A percentile compares a stretch with the other conserved stretches of the same genome.
These are phyloP conservation scores for Xylariaceae sp. DNA, from an alignment of 2,329 filamentous ascomycete genomes.

Conservation along the genomic window DNA sequence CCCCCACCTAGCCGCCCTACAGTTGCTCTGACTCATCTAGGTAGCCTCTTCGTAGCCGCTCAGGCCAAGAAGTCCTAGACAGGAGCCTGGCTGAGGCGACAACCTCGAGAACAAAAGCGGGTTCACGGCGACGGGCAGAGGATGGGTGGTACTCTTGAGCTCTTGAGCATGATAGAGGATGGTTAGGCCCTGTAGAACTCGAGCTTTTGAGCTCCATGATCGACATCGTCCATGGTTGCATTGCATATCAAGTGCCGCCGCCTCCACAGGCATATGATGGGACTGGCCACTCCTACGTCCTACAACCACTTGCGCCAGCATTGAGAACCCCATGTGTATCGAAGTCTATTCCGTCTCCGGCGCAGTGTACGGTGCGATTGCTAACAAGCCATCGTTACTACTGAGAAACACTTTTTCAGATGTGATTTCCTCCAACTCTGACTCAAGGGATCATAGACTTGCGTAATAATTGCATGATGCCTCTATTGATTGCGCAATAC, in stretches of 20 bases:
- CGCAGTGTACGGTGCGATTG: too few species aligned
- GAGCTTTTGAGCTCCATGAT: slow-evolving; percentile 9
- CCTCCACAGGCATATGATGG: slow-evolving; percentile 18
- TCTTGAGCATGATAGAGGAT: slow-evolving; percentile 3
- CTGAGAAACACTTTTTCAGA: too few species aligned
- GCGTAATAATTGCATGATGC: too few species aligned
- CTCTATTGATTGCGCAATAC: too few species aligned
- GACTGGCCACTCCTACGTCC: slow-evolving; percentile 8
- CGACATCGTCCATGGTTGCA: slow-evolving; percentile 17
- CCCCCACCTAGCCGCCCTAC: too few species aligned
- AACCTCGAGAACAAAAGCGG: not conserved
- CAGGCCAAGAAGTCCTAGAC: not conserved
- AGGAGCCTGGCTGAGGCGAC: not conserved
- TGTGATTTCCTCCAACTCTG: too few species aligned
- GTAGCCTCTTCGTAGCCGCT: slow-evolving; percentile 1
- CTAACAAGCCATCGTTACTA: too few species aligned
- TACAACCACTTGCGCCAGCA: not conserved
- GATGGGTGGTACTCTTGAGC: not conserved
- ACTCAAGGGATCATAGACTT: too few species aligned
- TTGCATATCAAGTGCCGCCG: slow-evolving; percentile 16
- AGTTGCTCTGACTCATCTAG: too few species aligned
- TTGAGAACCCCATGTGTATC: slow-evolving; percentile 10
- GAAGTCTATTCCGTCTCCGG: slow-evolving; percentile 7
- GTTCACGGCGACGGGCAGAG: slow-evolving; percentile 1
- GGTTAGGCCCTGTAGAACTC: slow-evolving; percentile 9